Conservation (phyloP, 2,329 filamentous ascomycete genomes). For the Helminthosporium solani region DNA sequence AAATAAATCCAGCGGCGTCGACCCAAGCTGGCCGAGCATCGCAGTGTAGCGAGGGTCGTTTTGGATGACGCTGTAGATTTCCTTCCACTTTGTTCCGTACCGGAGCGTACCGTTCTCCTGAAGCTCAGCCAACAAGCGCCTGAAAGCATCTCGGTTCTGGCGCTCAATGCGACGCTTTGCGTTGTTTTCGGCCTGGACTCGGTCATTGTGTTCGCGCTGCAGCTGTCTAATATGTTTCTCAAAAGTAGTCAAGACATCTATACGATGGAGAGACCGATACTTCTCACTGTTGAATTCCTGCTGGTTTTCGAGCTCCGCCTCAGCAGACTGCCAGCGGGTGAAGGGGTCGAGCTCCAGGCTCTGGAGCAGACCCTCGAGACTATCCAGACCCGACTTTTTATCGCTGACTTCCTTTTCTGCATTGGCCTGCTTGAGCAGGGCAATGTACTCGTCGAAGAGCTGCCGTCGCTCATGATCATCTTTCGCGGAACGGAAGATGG, state of each 20-base stretch:
- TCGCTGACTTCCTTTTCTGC: conserved; percentile 70
- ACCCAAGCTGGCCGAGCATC: conserved; percentile 82
- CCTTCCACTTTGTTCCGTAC: conserved; percentile 85
- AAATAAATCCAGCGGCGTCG: conserved; percentile 86
- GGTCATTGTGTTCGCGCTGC: conserved; percentile 88
- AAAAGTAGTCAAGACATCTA: conserved; percentile 89
- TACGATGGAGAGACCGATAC: conserved; percentile 81
- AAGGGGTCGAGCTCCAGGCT: conserved; percentile 85
- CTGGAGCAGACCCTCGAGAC: conserved; percentile 74
- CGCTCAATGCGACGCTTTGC: conserved; percentile 78
- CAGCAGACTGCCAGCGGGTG: conserved; percentile 90
- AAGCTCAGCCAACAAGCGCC: conserved; percentile 72
- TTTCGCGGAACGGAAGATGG: conserved; percentile 88
- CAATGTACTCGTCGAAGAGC: conserved; percentile 90
- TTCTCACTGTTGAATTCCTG: conserved; percentile 75
- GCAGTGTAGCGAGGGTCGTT: conserved; percentile 79
- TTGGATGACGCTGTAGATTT: conserved; percentile 72
- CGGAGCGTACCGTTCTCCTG: conserved; percentile 77
- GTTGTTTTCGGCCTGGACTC: conserved; percentile 82
- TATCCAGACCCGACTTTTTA: conserved; percentile 80
- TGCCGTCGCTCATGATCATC: conserved; percentile 84
- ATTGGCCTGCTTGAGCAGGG: conserved; percentile 78
- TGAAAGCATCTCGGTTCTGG: conserved; percentile 80
- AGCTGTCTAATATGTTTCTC: conserved; percentile 92
- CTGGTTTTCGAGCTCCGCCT: conserved; percentile 75